Conservation (phyloP, 257 asterid species). For the Nicotiana benthamiana region DNA sequence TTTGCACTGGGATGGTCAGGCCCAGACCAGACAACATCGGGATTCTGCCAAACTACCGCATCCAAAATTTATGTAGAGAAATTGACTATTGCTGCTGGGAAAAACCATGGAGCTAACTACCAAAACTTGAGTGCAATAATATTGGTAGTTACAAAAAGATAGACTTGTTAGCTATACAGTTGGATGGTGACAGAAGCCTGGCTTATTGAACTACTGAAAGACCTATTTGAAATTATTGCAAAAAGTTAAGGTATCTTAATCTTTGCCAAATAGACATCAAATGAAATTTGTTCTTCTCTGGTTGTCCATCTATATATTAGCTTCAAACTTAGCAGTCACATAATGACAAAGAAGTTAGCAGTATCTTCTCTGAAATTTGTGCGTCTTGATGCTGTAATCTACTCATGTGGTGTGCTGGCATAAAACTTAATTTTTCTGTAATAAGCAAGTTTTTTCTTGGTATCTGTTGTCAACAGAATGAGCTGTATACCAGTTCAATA, state of each 20-base stretch:
- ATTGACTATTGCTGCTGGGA: neutral
- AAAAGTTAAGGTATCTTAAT: neutral
- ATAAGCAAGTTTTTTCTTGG: neutral
- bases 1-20: neutral
- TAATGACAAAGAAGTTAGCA: neutral
- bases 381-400: neutral
- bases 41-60: neutral
- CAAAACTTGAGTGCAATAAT: neutral
- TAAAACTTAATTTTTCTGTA: neutral
- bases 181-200: neutral
- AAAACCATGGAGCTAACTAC: neutral
- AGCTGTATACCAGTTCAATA: neutral
- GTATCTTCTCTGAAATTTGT: neutral
- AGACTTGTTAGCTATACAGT: neutral
- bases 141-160: neutral
- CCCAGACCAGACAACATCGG: neutral
- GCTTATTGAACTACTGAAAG: neutral
- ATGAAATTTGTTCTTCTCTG: neutral
- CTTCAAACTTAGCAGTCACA: neutral
- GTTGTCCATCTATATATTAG: neutral
- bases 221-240: neutral
- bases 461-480: neutral
- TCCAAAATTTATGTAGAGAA: neutral
- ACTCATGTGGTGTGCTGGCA: neutral
- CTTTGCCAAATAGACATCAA: neutral